Conservation (phyloP, 1,284 basidiomycete species). For the Malassezia slooffiae region DNA sequence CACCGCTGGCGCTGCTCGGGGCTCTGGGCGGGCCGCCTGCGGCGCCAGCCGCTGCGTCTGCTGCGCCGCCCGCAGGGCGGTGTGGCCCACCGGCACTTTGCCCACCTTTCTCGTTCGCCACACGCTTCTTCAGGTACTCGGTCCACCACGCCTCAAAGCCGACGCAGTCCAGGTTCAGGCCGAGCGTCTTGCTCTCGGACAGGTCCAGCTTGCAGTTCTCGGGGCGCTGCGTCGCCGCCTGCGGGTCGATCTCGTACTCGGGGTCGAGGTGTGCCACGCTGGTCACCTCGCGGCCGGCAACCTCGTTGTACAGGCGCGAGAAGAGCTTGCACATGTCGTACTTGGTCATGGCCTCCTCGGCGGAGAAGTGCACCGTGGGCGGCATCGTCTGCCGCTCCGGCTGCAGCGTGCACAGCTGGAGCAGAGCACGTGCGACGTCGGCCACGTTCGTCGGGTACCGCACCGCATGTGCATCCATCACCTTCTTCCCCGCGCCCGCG, state of each 20-base stretch:
- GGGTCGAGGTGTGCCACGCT: constrained; percentile 33
- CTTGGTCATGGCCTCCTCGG: constrained; percentile 50
- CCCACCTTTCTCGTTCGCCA: no score
- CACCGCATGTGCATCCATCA: constrained; percentile 46
- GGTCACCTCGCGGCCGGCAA: constrained; percentile 18
- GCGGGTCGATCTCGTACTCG: constrained; percentile 33
- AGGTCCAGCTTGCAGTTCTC: constrained; percentile 40
- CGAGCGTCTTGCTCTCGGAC: constrained; percentile 21
- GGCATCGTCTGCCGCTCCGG: constrained; percentile 16
- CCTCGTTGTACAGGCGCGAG: constrained; percentile 27
- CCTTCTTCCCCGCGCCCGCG: neutral
- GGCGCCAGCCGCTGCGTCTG: no score
- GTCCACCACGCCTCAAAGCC: constrained; percentile 41
- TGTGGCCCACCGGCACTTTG: no score
- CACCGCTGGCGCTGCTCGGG: no score
- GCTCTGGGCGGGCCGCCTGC: no score
- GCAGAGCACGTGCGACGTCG: constrained; percentile 49
- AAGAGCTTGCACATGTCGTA: constrained; percentile 49
- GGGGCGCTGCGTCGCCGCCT: constrained; percentile 35
- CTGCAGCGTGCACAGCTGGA: constrained; percentile 40
- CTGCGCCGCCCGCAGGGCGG: no score
- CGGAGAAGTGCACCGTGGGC: constrained; percentile 49
- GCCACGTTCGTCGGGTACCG: constrained; percentile 51
- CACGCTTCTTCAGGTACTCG: constrained; percentile 19
- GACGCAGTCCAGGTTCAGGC: constrained; percentile 24